These are phyloP conservation scores for Aspergillus puulaauensis DNA, from an alignment of 2,329 filamentous ascomycete species.

Conservation along the genomic window DNA sequence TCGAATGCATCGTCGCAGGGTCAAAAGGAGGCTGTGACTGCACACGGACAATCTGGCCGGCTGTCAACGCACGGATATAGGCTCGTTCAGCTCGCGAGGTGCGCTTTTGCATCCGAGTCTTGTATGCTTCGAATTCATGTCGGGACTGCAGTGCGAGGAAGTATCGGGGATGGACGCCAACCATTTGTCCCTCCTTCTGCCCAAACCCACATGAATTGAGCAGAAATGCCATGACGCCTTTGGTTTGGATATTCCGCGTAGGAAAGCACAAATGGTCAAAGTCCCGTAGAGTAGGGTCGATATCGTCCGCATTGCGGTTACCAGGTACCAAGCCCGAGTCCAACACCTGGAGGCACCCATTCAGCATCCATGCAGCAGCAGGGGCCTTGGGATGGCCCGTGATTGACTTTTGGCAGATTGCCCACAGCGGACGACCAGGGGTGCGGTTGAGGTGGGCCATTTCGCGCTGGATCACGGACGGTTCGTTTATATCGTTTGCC, in stretches of 20 bases:
- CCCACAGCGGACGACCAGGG: conserved; percentile 88
- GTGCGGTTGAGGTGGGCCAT: conserved; percentile 84
- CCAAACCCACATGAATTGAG: conserved; percentile 6
- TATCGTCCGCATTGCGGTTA: conserved; percentile 94
- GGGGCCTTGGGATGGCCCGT: conserved; percentile 97
- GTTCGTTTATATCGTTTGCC: conserved; percentile 98
- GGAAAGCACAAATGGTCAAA: conserved; percentile 64
- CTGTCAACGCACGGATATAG: not conserved
- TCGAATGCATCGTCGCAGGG: not conserved
- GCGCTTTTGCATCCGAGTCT: not conserved
- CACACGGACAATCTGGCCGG: not conserved
- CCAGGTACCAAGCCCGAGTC: conserved; percentile 88
- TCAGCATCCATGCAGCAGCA: conserved; percentile 97
- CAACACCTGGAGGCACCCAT: conserved; percentile 89
- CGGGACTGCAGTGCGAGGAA: not conserved
- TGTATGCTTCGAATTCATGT: not conserved
- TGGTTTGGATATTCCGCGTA: not conserved
- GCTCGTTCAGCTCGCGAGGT: not conserved
- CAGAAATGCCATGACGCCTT: not conserved
- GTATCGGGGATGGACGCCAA: conserved; percentile 5
- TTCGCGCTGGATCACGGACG: conserved; percentile 89
- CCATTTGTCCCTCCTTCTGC: conserved; percentile 2
- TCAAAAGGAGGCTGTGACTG: not conserved
- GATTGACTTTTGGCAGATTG: conserved; percentile 97
- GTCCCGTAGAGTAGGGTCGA: conserved; percentile 89